A percentile compares a stretch with the other conserved stretches of the same genome.
phyloP scores from a whole-genome alignment of 2,329 filamentous ascomycete genomes.

The Monosporascus cannonballus region DNA sequence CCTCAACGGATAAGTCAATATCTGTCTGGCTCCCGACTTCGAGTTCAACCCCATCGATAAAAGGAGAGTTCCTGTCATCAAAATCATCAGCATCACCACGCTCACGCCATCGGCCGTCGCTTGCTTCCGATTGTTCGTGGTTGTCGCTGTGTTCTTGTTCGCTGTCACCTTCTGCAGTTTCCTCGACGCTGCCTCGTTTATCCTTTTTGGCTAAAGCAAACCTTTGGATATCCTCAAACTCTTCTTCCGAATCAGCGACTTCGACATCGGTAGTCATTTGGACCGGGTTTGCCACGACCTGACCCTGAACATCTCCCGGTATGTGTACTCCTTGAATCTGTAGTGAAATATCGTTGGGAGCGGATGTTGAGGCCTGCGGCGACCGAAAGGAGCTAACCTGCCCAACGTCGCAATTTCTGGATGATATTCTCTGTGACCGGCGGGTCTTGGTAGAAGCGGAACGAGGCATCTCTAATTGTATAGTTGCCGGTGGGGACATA shows the following conservation, averaged over 20 bases:
- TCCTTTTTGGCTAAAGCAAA: background rate
- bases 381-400: background rate
- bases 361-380: background rate
- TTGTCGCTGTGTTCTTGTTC: too few species aligned
- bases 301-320: background rate
- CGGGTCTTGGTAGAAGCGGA: background rate
- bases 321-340: background rate
- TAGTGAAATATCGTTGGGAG: background rate
- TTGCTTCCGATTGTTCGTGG: background rate
- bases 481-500: background rate
- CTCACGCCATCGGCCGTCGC: background rate
- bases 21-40: slow-evolving; percentile 6
- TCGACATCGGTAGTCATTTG: background rate
- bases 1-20: slow-evolving; percentile 8
- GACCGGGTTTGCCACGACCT: background rate
- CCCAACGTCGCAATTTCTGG: background rate
- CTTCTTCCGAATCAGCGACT: background rate
- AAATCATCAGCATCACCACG: background rate
- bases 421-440: background rate
- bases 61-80: background rate
- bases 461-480: background rate
- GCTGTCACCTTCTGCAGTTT: too few species aligned
- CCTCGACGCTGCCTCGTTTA: background rate
- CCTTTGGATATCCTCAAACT: background rate
- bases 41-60: slow-evolving; percentile 7